Conservation (phyloP, 2,329 filamentous ascomycete species). For the Aspergillus alliaceus region DNA sequence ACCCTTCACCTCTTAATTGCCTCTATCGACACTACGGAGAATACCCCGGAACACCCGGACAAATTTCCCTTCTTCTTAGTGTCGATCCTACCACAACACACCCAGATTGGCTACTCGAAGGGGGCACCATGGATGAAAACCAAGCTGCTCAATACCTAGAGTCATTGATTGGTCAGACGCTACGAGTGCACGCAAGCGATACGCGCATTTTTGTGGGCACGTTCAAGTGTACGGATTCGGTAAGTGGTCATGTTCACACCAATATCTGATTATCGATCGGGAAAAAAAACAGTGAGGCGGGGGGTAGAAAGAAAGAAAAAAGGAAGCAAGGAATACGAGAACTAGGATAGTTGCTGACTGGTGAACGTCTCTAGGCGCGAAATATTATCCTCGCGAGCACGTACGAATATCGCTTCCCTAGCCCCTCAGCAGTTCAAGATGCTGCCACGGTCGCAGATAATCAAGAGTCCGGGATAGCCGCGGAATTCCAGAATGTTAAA, state of each 20-base stretch:
- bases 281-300: too few species aligned
- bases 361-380: constrained; percentile 60
- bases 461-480: constrained; percentile 18
- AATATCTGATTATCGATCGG: constrained; percentile 8
- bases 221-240: constrained; percentile 93
- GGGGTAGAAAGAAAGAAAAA: constrained; percentile 2
- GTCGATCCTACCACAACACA: constrained; percentile 6
- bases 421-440: constrained; percentile 48
- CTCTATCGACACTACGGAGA: not conserved
- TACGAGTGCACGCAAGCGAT: constrained; percentile 79
- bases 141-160: constrained; percentile 41
- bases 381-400: constrained; percentile 85
- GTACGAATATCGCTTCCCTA: constrained; percentile 84
- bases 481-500: constrained; percentile 44
- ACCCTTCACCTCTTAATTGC: not conserved
- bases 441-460: constrained; percentile 36
- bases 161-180: constrained; percentile 72
- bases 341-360: constrained; percentile 14
- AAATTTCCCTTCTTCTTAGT: constrained; percentile 1
- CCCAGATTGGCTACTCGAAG: not conserved
- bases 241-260: constrained; percentile 45
- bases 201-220: constrained; percentile 83
- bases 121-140: constrained; percentile 31
- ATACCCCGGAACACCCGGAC: constrained; percentile 9
- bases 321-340: constrained; percentile 8